Evolutionary conservation across 2,329 filamentous ascomycete genomes (phyloP), one percentile per base, ranked within the genome.

Genomic region (Neocucurbitaria cava): DNA sequence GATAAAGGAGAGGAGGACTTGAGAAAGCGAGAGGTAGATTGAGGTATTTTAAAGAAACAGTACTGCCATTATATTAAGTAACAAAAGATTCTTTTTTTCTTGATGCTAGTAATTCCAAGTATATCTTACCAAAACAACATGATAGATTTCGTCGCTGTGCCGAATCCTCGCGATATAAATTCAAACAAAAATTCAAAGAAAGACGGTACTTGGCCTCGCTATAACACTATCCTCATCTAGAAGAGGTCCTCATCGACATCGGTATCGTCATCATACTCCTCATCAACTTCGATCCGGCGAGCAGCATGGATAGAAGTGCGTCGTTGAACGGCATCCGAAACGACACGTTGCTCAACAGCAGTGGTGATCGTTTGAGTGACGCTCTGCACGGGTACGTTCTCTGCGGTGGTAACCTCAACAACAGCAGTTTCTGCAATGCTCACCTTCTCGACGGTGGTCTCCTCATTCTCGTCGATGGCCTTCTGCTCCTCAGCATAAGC

Each of bases 191-290:
- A 39, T 11, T 7, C 18, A 39, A 39, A 30, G 15, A 30, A 43
- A 28, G 2, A 20, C 24, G 15, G 24, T 24, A 43, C 24, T 43
- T 43, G 26, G 38, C 38, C 38, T 13, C 9, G 13, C 21, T 23
- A 8, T n/a, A 13, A 11, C 13, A 30, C n/a, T n/a, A n/a, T n/a
- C n/a, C n/a, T n/a, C n/a, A n/a, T n/a, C n/a, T n/a, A n/a, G n/a
- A n/a, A n/a, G n/a, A 43, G 23, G 15, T 28, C 26, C 24, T 43
- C 41, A 20, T 43, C 41, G 41, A 30, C 41, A 20, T 30, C 36
- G 36, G 30, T 24, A 20, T 43, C 41, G 41, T 43, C 41, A 20
- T 30, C 36, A 26, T 49, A 49, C 5, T 40, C 9, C 36, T 49
- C 46, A 11, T 49, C 36, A 3, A 49, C 5, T 2, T 33, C 3